Conservation (phyloP, 306 rosid genomes). For the Vicia villosa region DNA sequence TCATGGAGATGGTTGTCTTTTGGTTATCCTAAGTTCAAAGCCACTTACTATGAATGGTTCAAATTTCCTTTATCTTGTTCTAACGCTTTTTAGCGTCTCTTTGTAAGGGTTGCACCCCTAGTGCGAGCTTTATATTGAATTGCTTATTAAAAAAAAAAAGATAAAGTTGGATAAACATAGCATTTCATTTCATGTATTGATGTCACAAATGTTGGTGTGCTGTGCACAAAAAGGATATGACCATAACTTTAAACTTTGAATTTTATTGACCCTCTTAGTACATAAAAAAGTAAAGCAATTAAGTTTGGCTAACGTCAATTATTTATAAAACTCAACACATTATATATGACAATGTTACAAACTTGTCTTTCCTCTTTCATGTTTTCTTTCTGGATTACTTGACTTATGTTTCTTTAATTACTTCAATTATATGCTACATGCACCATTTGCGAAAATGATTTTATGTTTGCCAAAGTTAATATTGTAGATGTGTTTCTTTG, state of each 20-base stretch:
- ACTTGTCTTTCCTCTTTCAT: conserved; percentile 35
- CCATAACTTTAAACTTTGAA: conserved; percentile 54
- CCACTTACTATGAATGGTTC: too few relatives aligned
- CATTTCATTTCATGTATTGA: conserved; percentile 49
- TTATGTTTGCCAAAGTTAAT: too few relatives aligned
- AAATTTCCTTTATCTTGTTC: too few relatives aligned
- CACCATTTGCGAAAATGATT: too few relatives aligned
- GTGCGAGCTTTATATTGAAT: too few relatives aligned
- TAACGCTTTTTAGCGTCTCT: too few relatives aligned
- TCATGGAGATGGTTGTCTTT: too few relatives aligned
- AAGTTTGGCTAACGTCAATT: conserved; percentile 30
- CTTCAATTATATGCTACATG: background rate
- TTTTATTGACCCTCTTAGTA: conserved; percentile 38
- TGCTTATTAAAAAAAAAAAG: too few relatives aligned
- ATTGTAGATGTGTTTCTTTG: too few relatives aligned
- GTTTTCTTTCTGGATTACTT: conserved; percentile 40
- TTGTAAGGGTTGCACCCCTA: too few relatives aligned
- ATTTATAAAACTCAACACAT: conserved; percentile 25
- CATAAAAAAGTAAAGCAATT: conserved; percentile 45
- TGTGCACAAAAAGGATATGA: conserved; percentile 50
- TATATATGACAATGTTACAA: conserved; percentile 42
- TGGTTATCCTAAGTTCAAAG: too few relatives aligned
- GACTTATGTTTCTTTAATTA: conserved; percentile 30
- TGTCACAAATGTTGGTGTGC: conserved; percentile 48
- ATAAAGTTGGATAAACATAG: conserved; percentile 60